A percentile compares a stretch with the other conserved stretches of the same genome.
Conservation (phyloP, 768 basidiomycete species). For the Kwoniella mangroviensis region DNA sequence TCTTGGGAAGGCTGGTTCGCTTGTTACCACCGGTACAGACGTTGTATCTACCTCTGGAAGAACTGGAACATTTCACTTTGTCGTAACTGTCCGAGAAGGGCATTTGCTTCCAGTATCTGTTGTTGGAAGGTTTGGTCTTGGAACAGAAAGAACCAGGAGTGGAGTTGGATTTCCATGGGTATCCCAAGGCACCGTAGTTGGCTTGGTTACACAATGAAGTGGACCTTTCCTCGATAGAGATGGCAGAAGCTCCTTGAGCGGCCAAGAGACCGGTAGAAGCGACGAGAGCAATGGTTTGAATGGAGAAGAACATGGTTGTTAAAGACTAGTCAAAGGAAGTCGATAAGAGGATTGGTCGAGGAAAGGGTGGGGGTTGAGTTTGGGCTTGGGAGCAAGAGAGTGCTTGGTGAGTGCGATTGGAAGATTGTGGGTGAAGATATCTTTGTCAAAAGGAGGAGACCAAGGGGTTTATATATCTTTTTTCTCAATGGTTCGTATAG, state of each 20-base stretch:
- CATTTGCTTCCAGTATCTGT: slow-evolving; percentile 27
- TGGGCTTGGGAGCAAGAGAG: slow-evolving; percentile 13
- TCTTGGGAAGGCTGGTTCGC: slow-evolving; percentile 25
- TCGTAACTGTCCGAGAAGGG: slow-evolving; percentile 36
- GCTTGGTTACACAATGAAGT: slow-evolving; percentile 30
- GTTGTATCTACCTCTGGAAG: slow-evolving; percentile 16
- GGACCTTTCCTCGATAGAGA: slow-evolving; percentile 21
- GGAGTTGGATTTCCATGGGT: slow-evolving; percentile 34
- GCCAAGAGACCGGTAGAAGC: slow-evolving; percentile 24
- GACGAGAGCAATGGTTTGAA: slow-evolving; percentile 28
- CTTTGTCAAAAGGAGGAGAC: not conserved
- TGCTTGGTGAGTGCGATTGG: slow-evolving; percentile 22
- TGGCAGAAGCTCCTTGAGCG: slow-evolving; percentile 16
- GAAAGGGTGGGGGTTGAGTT: slow-evolving; percentile 5
- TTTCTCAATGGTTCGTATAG: not conserved
- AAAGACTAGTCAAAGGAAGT: slow-evolving; percentile 17
- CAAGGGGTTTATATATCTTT: slow-evolving; percentile 25
- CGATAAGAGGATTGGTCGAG: slow-evolving; percentile 26
- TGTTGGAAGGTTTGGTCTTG: slow-evolving; percentile 35
- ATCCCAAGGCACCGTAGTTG: slow-evolving; percentile 35
- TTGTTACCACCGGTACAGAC: slow-evolving; percentile 40
- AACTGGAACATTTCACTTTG: slow-evolving; percentile 23
- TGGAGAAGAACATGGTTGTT: slow-evolving; percentile 41
- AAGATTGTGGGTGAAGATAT: slow-evolving; percentile 35
- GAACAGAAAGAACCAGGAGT: slow-evolving; percentile 38